A percentile compares a stretch with the other conserved stretches of the same genome.
Evolutionary conservation across 176 grass and related monocot species (phyloP).

Genomic region (Pontederia crassipes): DNA sequence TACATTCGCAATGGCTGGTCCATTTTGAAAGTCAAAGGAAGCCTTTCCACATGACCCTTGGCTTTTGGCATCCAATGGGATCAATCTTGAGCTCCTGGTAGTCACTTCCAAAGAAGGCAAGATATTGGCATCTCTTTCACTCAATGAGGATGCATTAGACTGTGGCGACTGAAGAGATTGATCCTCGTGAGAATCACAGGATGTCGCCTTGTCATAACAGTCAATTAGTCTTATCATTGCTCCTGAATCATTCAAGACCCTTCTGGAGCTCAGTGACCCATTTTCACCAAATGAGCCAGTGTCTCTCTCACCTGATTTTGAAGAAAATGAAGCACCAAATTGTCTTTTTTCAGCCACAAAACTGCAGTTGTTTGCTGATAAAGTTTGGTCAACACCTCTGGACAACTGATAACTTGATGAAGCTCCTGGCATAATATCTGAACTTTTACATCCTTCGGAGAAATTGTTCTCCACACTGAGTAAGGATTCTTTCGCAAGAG

Average conservation of each 20-base stretch:
- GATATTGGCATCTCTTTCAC: conserved; percentile 30
- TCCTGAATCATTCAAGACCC: conserved; percentile 3
- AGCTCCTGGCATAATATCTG: conserved; percentile 3
- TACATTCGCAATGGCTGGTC: not conserved
- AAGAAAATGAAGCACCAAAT: not conserved
- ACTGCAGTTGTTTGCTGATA: not conserved
- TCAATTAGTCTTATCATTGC: conserved; percentile 24
- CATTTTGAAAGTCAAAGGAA: not conserved
- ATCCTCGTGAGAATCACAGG: conserved; percentile 38
- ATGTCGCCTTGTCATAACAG: conserved; percentile 31
- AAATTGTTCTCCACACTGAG: conserved; percentile 9
- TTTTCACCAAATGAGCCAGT: conserved; percentile 22
- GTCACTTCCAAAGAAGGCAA: not conserved
- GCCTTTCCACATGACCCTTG: not conserved
- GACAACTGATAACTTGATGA: conserved; percentile 30
- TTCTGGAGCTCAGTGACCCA: not conserved
- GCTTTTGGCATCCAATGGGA: not conserved
- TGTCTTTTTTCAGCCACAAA: not conserved
- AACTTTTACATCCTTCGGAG: conserved; percentile 5
- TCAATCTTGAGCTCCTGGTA: not conserved
- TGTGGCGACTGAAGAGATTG: conserved; percentile 22
- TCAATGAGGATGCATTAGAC: conserved; percentile 27
- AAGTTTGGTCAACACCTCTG: conserved; percentile 10
- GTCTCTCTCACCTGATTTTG: conserved; percentile 2
- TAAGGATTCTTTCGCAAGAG: conserved; percentile 16